Evolutionary conservation across 2,329 filamentous ascomycete species (phyloP).

Genomic region (Colletotrichum musae): DNA sequence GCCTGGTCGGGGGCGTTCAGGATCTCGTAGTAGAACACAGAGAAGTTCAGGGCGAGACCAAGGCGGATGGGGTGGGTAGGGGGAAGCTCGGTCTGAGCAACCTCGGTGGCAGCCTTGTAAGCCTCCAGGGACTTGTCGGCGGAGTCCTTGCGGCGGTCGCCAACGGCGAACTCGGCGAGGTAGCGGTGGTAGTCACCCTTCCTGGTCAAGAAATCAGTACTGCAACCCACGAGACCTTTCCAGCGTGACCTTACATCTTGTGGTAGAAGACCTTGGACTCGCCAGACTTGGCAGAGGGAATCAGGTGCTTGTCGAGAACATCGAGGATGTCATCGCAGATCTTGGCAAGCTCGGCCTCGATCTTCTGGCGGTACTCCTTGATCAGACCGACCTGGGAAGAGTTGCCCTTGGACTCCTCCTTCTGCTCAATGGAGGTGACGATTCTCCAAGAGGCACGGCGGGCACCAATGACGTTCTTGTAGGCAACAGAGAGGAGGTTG

Average conservation of each 20-base stretch:
- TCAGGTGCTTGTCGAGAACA: slow-evolving; percentile 93
- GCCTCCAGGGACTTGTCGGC: slow-evolving; percentile 96
- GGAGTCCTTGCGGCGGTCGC: slow-evolving; percentile 94
- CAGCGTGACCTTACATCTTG: slow-evolving; percentile 83
- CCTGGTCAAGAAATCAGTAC: slow-evolving; percentile 66
- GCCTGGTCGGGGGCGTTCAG: slow-evolving; percentile 98
- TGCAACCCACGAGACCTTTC: background rate
- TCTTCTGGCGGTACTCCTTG: slow-evolving; percentile 99
- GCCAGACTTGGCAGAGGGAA: slow-evolving; percentile 92
- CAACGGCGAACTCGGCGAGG: slow-evolving; percentile 95
- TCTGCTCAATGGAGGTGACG: slow-evolving; percentile 98
- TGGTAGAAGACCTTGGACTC: slow-evolving; percentile 99
- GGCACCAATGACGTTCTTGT: slow-evolving; percentile 99
- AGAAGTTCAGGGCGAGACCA: slow-evolving; percentile 94
- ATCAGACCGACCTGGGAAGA: slow-evolving; percentile 90
- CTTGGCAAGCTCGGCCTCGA: slow-evolving; percentile 95
- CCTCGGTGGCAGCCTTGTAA: slow-evolving; percentile 94
- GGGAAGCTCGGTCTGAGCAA: slow-evolving; percentile 89
- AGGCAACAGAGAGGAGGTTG: slow-evolving; percentile 96
- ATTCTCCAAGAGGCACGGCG: slow-evolving; percentile 99
- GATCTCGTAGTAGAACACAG: slow-evolving; percentile 99
- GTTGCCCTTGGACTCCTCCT: slow-evolving; percentile 99
- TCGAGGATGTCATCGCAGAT: slow-evolving; percentile 98
- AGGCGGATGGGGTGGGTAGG: slow-evolving; percentile 95
- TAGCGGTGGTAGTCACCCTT: slow-evolving; percentile 99